phyloP scores from a whole-genome alignment of 345 rosid species.

The Psidium guajava region DNA sequence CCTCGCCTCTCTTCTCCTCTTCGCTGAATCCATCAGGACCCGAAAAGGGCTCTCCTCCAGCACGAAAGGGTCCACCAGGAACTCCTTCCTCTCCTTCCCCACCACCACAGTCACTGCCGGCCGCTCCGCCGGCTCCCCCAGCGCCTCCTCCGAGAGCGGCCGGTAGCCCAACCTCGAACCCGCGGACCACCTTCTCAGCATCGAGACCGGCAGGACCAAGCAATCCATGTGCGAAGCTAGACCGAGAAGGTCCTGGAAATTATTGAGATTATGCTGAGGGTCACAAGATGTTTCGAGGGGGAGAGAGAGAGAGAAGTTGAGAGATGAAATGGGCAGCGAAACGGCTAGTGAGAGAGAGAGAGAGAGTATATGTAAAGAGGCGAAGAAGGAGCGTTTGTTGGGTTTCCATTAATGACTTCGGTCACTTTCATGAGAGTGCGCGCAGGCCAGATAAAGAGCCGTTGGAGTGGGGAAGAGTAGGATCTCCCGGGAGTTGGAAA shows the following conservation, averaged over 20 bases:
- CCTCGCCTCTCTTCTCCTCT: not conserved
- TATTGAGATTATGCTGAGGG: not conserved
- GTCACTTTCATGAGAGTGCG: not conserved
- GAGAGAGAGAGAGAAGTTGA: not conserved
- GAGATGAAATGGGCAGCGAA: not conserved
- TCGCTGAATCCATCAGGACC: conserved; percentile 27
- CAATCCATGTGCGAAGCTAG: conserved; percentile 35
- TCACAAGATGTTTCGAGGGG: not conserved
- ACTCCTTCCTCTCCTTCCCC: conserved; percentile 69
- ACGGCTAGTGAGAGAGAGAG: not conserved
- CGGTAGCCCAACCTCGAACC: conserved; percentile 36
- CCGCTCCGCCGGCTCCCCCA: not conserved
- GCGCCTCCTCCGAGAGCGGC: conserved; percentile 11
- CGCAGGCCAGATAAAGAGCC: not conserved
- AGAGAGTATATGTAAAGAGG: not conserved
- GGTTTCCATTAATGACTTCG: not conserved
- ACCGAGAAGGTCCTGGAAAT: not conserved
- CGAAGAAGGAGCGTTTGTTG: not conserved
- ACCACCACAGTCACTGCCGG: conserved; percentile 55
- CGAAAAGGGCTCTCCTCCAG: conserved; percentile 62
- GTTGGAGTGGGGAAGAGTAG: not conserved
- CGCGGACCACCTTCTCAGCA: conserved; percentile 23
- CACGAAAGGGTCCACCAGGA: conserved; percentile 53
- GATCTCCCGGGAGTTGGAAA: not conserved
- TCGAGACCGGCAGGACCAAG: conserved; percentile 42